phyloP scores from a whole-genome alignment of 371 early-diverging fungal species.

The Haplosporangium sp. region DNA sequence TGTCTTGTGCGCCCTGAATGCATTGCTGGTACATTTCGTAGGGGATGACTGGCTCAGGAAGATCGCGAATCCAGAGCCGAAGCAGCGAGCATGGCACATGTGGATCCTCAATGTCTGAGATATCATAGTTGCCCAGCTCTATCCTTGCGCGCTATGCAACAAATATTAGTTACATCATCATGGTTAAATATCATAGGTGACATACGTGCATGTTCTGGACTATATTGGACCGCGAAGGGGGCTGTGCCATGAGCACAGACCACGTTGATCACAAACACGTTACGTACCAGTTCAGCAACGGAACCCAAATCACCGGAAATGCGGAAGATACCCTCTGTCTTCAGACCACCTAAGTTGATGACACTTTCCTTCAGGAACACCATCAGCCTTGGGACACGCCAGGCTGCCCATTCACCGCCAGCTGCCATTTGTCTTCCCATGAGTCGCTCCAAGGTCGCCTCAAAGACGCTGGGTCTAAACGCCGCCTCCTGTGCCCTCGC shows the following conservation, averaged over 20 bases:
- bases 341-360: slow-evolving; percentile 77
- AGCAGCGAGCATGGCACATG: slow-evolving; percentile 93
- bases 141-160: slow-evolving; percentile 73
- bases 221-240: slow-evolving; percentile 13
- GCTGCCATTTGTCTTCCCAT: slow-evolving; percentile 72
- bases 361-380: slow-evolving; percentile 87
- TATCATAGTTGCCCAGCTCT: slow-evolving; percentile 85
- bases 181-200: background rate
- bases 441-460: slow-evolving; percentile 86
- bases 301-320: slow-evolving; percentile 95
- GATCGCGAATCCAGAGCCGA: slow-evolving; percentile 94
- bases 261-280: background rate
- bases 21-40: slow-evolving; percentile 82
- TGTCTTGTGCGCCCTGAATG: slow-evolving; percentile 68
- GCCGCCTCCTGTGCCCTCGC: slow-evolving; percentile 88
- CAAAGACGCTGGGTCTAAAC: slow-evolving; percentile 91
- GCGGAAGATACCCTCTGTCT: slow-evolving; percentile 96
- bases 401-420: slow-evolving; percentile 56
- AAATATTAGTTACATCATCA: background rate
- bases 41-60: slow-evolving; percentile 91
- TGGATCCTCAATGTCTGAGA: slow-evolving; percentile 82
- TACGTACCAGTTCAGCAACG: slow-evolving; percentile 80
- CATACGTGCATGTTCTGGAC: background rate
- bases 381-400: slow-evolving; percentile 83
- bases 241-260: slow-evolving; percentile 10